Percentiles rank a stretch among this genome's conserved stretches.
Conservation (phyloP, 1,284 basidiomycete species). For the Inonotus hispidus region DNA sequence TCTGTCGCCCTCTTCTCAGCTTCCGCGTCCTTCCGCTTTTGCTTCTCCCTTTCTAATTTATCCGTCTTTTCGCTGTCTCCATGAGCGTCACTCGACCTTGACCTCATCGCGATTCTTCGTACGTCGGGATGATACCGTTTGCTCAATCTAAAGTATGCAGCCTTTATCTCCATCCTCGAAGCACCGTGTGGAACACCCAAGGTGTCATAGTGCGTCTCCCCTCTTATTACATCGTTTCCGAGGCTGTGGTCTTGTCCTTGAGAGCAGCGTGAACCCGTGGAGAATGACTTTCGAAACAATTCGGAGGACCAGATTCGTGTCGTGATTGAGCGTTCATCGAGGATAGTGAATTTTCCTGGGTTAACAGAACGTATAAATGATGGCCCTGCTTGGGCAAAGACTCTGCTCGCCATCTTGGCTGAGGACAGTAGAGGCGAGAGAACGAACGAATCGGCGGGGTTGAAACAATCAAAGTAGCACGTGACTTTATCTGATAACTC, state of each 20-base stretch:
- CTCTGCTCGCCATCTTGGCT: not conserved
- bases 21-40: conserved; percentile 19
- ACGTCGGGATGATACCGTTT: conserved; percentile 46
- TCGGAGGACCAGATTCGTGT: not conserved
- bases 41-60: not conserved
- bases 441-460: not conserved
- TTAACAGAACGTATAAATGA: not conserved
- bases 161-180: conserved; percentile 14
- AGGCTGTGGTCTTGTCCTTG: not conserved
- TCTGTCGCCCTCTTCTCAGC: conserved; percentile 35
- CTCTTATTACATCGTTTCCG: not conserved
- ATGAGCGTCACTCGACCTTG: not conserved
- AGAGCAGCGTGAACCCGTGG: not conserved
- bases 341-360: not conserved
- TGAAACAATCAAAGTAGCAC: not conserved
- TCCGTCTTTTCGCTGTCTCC: not conserved
- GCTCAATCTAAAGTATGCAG: conserved; percentile 35
- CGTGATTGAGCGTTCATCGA: no score
- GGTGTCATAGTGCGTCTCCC: conserved; percentile 10
- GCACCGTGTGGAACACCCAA: conserved; percentile 10
- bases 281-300: not conserved
- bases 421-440: not conserved
- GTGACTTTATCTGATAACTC: not conserved
- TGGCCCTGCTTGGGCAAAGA: not conserved
- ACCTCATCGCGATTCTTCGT: not conserved